Evolutionary conservation across 331 rosid genomes (phyloP).

Genomic region (Malus hybrid): DNA sequence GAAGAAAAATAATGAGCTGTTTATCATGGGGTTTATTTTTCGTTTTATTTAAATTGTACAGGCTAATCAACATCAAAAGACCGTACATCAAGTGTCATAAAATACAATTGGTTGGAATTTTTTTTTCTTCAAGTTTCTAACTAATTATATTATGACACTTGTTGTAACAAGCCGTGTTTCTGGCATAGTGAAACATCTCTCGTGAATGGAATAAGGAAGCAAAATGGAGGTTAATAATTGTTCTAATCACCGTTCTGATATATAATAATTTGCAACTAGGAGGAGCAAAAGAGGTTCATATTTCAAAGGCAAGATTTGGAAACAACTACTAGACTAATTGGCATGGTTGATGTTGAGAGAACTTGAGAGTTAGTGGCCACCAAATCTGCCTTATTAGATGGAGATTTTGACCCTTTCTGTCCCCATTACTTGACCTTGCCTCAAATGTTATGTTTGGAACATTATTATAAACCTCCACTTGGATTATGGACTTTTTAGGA

Average conservation of each 20-base stretch:
- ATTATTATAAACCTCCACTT: neutral
- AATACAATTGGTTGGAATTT: too few relatives aligned
- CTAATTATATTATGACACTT: too few relatives aligned
- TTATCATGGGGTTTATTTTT: constrained; percentile 2
- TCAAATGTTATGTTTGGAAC: neutral
- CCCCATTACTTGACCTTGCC: neutral
- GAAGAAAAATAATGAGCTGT: constrained; percentile 12
- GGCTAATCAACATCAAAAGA: neutral
- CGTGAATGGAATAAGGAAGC: neutral
- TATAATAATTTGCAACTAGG: neutral
- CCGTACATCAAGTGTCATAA: too few relatives aligned
- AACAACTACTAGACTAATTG: neutral
- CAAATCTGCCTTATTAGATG: neutral
- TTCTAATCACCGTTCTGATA: neutral
- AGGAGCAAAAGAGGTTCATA: neutral
- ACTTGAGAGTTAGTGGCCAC: neutral
- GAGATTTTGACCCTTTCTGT: neutral
- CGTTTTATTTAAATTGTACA: neutral
- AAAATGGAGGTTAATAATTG: neutral
- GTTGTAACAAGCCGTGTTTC: too few relatives aligned
- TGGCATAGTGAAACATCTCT: too few relatives aligned
- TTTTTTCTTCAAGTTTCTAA: too few relatives aligned
- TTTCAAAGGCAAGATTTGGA: neutral
- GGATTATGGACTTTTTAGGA: neutral
- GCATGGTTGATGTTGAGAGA: neutral